Conservation (phyloP, 345 rosid genomes). For the Rhodomyrtus tomentosa region DNA sequence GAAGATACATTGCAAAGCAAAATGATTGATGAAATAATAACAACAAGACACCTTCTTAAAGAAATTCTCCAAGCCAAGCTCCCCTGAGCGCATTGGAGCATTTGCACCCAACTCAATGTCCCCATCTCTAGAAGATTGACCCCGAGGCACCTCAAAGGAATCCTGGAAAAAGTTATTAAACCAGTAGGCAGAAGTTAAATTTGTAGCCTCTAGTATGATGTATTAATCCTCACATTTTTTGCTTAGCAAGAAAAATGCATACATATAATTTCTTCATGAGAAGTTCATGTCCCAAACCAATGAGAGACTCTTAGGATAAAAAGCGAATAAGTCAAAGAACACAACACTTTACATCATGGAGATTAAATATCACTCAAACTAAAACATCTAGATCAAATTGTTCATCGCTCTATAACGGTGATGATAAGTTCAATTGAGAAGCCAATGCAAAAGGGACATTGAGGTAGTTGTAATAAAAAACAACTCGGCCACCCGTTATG, state of each 20-base stretch:
- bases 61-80: constrained; percentile 67
- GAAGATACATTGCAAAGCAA: background rate
- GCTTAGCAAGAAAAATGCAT: background rate
- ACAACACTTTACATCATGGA: background rate
- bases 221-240: background rate
- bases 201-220: background rate
- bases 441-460: too few relatives aligned
- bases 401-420: background rate
- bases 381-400: background rate
- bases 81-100: constrained; percentile 54
- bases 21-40: background rate
- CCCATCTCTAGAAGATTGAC: constrained; percentile 49
- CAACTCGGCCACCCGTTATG: too few relatives aligned
- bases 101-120: constrained; percentile 61
- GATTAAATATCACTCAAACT: background rate
- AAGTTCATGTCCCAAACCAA: background rate
- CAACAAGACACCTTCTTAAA: constrained; percentile 51
- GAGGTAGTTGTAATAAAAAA: too few relatives aligned
- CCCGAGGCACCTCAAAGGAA: constrained; percentile 68
- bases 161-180: constrained; percentile 37
- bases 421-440: background rate
- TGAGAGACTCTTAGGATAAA: background rate
- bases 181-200: background rate
- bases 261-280: background rate
- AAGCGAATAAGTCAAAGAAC: background rate